These are phyloP conservation scores for Maudiozyma saulgeensis DNA, from an alignment of 805 yeast genomes.

Conservation along the genomic window DNA sequence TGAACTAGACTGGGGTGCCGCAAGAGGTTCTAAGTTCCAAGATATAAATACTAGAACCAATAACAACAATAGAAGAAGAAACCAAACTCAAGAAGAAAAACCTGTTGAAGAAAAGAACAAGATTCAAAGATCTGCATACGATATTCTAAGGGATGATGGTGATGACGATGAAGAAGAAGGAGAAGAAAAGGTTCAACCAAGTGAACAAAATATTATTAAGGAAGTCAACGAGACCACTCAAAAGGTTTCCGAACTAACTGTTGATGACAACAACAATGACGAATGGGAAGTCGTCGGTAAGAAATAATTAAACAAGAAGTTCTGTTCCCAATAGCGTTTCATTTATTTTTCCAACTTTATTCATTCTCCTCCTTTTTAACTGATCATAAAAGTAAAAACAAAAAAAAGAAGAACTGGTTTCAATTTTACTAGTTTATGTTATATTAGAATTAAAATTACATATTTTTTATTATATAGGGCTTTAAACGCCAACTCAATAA, in stretches of 20 bases:
- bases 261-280: constrained; percentile 23
- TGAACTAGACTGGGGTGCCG: constrained; percentile 40
- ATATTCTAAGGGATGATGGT: constrained; percentile 42
- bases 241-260: constrained; percentile 31
- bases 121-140: constrained; percentile 38
- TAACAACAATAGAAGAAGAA: constrained; percentile 7
- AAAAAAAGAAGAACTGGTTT: no score
- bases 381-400: no score
- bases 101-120: constrained; percentile 27
- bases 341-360: no score
- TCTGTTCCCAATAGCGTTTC: no score
- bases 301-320: constrained; percentile 19
- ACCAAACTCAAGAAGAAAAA: constrained; percentile 10
- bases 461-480: no score
- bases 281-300: constrained; percentile 43
- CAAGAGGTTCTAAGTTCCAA: constrained; percentile 27
- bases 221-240: constrained; percentile 29
- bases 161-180: constrained; percentile 40
- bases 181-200: constrained; percentile 9
- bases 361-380: no score
- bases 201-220: constrained; percentile 8
- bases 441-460: no score
- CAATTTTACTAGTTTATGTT: no score
- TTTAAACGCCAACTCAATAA: no score
- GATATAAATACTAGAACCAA: constrained; percentile 8